phyloP scores from a whole-genome alignment of 169 alveolate species.

The Cryptosporidium meleagridis region DNA sequence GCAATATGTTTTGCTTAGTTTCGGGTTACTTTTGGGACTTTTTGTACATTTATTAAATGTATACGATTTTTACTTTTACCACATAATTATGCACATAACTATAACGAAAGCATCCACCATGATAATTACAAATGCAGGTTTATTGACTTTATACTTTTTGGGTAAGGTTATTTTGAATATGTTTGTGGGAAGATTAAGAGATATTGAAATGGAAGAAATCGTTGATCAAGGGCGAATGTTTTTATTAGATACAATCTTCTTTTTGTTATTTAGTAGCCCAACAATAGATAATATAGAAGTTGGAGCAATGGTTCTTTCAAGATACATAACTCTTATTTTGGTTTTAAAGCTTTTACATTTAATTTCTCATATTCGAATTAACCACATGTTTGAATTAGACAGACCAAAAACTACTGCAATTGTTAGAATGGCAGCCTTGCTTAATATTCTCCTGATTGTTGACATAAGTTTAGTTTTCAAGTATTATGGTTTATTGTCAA shows the following conservation, averaged over 20 bases:
- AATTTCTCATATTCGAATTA: slow-evolving; percentile 81
- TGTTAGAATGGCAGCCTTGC: slow-evolving; percentile 51
- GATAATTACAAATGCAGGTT: slow-evolving; percentile 45
- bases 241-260: slow-evolving; percentile 86
- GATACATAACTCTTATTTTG: slow-evolving; percentile 80
- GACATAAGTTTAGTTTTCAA: slow-evolving; percentile 77
- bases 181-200: slow-evolving; percentile 45
- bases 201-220: slow-evolving; percentile 78
- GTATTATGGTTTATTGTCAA: slow-evolving; percentile 78
- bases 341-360: slow-evolving; percentile 86
- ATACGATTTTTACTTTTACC: slow-evolving; percentile 52
- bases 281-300: slow-evolving; percentile 85
- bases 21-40: slow-evolving; percentile 21
- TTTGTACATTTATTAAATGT: slow-evolving; percentile 26
- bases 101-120: slow-evolving; percentile 48
- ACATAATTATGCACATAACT: slow-evolving; percentile 59
- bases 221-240: slow-evolving; percentile 86
- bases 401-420: slow-evolving; percentile 81
- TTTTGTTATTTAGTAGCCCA: slow-evolving; percentile 86
- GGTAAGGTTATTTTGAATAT: slow-evolving; percentile 27
- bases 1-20: slow-evolving; percentile 24
- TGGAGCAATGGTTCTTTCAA: slow-evolving; percentile 79
- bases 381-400: slow-evolving; percentile 86
- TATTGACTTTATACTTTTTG: slow-evolving; percentile 1
- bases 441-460: slow-evolving; percentile 78